phyloP scores from a whole-genome alignment of 2,329 filamentous ascomycete species.

The Sarocladiaceae sp. region DNA sequence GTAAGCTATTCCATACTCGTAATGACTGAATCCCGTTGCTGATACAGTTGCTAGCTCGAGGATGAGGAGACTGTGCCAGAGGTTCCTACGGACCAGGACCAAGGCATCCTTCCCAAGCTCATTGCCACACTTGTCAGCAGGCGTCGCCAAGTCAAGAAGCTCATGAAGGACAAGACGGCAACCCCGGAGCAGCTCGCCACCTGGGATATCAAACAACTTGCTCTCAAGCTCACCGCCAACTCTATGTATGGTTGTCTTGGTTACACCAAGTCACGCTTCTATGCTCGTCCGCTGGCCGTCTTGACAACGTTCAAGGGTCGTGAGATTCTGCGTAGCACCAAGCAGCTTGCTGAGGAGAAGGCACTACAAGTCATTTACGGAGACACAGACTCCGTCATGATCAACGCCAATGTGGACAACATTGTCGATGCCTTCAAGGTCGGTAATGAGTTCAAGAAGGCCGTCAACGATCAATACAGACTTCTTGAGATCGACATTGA shows the following conservation, averaged over 20 bases:
- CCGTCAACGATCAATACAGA: constrained; percentile 89
- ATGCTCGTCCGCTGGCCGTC: constrained; percentile 88
- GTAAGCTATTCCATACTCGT: constrained; percentile 42
- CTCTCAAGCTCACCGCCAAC: constrained; percentile 94
- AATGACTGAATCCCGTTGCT: neutral
- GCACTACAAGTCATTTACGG: constrained; percentile 95
- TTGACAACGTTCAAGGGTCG: constrained; percentile 96
- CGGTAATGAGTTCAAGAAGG: constrained; percentile 88
- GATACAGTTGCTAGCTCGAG: constrained; percentile 24
- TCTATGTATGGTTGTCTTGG: constrained; percentile 99
- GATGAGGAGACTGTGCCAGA: constrained; percentile 87
- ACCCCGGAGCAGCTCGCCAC: constrained; percentile 81
- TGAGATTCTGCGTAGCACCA: constrained; percentile 93
- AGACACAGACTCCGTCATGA: constrained; percentile 99
- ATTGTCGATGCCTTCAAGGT: constrained; percentile 86
- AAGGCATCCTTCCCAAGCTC: constrained; percentile 81
- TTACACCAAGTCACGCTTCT: constrained; percentile 95
- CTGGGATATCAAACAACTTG: constrained; percentile 97
- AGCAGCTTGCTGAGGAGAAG: constrained; percentile 87
- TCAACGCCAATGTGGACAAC: constrained; percentile 95
- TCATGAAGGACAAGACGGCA: constrained; percentile 92
- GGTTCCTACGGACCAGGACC: constrained; percentile 69
- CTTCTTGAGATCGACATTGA: constrained; percentile 97
- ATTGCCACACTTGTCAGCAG: constrained; percentile 88
- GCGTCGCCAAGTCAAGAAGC: constrained; percentile 83